Conservation (phyloP, 1,139 yeast genomes). For the Tardiomyces depauwii region DNA sequence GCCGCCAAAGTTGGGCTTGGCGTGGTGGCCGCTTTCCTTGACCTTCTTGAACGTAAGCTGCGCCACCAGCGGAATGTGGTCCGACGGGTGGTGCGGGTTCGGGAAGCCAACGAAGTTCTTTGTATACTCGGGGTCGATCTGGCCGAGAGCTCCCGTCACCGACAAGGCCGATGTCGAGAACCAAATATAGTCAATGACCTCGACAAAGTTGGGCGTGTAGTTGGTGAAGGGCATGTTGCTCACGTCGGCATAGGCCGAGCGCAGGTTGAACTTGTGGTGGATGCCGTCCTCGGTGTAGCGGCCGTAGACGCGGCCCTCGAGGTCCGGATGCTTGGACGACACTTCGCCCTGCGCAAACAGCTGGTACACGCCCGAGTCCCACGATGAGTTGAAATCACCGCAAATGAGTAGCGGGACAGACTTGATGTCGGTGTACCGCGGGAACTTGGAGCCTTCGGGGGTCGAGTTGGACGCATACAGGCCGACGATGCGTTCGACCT, state of each 20-base stretch:
- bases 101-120: constrained; percentile 84
- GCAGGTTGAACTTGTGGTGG: constrained; percentile 67
- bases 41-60: constrained; percentile 61
- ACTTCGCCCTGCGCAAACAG: constrained; percentile 63
- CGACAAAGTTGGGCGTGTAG: constrained; percentile 85
- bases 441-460: constrained; percentile 21
- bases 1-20: constrained; percentile 17
- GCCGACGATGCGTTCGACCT: constrained; percentile 54
- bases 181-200: constrained; percentile 94
- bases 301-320: constrained; percentile 85
- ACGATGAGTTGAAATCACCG: constrained; percentile 91
- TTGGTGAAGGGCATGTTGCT: constrained; percentile 93
- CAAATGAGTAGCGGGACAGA: constrained; percentile 66
- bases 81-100: constrained; percentile 87
- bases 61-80: constrained; percentile 77
- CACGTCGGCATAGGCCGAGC: constrained; percentile 72
- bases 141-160: constrained; percentile 79
- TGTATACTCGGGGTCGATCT: constrained; percentile 68
- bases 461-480: constrained; percentile 35
- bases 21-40: constrained; percentile 19
- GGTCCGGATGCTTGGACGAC: constrained; percentile 63
- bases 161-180: constrained; percentile 68
- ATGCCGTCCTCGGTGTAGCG: constrained; percentile 84
- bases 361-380: constrained; percentile 86
- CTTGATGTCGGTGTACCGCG: constrained; percentile 41